Conservation (phyloP, 495 filamentous ascomycete genomes). For the Bacidia rubella region DNA sequence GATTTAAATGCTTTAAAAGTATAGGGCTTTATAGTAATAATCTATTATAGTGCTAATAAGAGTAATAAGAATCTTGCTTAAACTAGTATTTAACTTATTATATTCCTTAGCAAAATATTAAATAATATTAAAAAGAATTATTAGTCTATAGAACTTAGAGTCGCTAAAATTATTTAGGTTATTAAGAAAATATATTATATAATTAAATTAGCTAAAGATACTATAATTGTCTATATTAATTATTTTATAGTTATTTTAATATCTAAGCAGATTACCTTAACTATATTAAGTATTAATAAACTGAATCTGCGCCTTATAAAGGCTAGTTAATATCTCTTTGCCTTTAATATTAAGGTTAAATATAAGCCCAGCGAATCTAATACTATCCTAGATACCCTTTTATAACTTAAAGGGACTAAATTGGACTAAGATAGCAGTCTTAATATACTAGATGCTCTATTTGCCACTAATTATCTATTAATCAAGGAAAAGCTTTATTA, state of each 20-base stretch:
- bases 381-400: constrained; percentile 1
- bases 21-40: neutral
- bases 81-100: constrained; percentile 4
- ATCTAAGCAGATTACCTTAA: neutral
- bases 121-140: constrained; percentile 5
- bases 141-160: constrained; percentile 5
- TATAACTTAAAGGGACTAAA: neutral
- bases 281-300: constrained; percentile 2
- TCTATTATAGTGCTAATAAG: constrained; percentile 6
- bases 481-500: neutral
- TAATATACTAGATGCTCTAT: neutral
- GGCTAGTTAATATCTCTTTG: neutral
- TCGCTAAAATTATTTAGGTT: constrained; percentile 1
- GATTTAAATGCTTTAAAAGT: constrained; percentile 3
- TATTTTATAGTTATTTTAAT: neutral
- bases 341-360: neutral
- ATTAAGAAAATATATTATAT: constrained; percentile 7
- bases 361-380: neutral
- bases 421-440: neutral
- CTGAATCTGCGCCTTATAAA: neutral
- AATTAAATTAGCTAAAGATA: neutral
- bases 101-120: constrained; percentile 9
- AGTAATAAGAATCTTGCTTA: neutral
- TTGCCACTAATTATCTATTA: neutral
- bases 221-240: constrained; percentile 3